Percentiles rank a stretch among this genome's conserved stretches.
These are phyloP conservation scores for Coccomyxa sp. DNA, from an alignment of 139 green algal species.

Conservation along the genomic window DNA sequence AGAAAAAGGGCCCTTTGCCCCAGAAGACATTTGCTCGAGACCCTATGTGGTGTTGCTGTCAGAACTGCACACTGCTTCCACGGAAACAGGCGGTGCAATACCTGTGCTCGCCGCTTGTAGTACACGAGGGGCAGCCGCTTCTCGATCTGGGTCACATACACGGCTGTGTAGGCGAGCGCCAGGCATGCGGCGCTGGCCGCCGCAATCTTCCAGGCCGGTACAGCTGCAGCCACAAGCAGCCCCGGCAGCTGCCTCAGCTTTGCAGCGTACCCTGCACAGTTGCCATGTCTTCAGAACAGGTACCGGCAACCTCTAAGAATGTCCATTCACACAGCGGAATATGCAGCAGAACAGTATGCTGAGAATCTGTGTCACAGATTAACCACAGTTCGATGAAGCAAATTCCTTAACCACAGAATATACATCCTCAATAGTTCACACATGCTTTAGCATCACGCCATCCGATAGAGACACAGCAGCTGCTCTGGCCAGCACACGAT, in stretches of 20 bases:
- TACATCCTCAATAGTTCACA: too few relatives aligned
- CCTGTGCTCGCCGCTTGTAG: conserved; percentile 11
- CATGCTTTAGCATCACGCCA: too few relatives aligned
- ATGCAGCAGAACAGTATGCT: neutral
- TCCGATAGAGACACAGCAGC: too few relatives aligned
- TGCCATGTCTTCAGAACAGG: neutral
- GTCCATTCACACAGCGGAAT: neutral
- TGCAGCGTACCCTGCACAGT: neutral
- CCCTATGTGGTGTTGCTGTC: too few relatives aligned
- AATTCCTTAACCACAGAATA: too few relatives aligned
- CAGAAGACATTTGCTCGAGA: too few relatives aligned
- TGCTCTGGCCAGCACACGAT: too few relatives aligned
- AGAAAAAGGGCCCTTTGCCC: too few relatives aligned
- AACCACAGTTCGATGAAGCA: too few relatives aligned
- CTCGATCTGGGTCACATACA: neutral
- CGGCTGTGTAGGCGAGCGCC: conserved; percentile 4
- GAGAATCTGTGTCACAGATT: too few relatives aligned
- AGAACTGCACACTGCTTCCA: too few relatives aligned
- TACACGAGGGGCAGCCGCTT: conserved; percentile 9
- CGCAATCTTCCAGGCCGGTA: neutral
- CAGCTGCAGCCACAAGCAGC: neutral
- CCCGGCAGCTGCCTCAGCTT: neutral
- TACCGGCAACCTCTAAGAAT: neutral
- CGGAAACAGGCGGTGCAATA: neutral
- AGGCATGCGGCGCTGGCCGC: neutral